Evolutionary conservation across 75 land plant genomes (phyloP).

Genomic region (Pseudotsuga menziesii): DNA sequence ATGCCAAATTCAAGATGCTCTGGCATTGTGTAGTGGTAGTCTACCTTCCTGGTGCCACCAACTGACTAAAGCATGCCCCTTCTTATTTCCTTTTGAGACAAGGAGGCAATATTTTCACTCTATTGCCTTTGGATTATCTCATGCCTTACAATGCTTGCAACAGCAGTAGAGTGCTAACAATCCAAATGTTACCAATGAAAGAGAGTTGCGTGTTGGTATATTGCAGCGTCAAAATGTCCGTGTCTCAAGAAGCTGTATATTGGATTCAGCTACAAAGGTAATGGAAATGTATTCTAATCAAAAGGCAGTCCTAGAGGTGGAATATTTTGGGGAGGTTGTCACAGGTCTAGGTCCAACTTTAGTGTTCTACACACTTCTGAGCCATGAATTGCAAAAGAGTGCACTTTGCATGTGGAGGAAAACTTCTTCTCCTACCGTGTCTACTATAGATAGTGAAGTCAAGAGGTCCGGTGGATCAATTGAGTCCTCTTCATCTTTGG

Average conservation of each 20-base stretch:
- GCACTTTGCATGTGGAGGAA: conserved; percentile 69
- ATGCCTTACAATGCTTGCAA: conserved; percentile 29
- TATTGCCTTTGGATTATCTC: conserved; percentile 48
- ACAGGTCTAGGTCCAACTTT: conserved; percentile 94
- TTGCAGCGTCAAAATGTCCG: conserved; percentile 61
- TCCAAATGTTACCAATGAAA: conserved; percentile 25
- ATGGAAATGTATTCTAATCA: conserved; percentile 61
- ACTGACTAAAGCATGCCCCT: conserved; percentile 65
- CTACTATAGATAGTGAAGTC: background rate
- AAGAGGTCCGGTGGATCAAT: background rate
- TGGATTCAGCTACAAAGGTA: conserved; percentile 83
- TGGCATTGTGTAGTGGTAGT: conserved; percentile 47
- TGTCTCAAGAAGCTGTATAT: conserved; percentile 56
- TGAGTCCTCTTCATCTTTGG: background rate
- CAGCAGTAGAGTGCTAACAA: conserved; percentile 36
- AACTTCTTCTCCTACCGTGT: background rate
- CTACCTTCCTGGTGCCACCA: conserved; percentile 86
- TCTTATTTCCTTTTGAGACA: conserved; percentile 83
- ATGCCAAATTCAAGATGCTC: conserved; percentile 78
- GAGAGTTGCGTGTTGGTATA: background rate
- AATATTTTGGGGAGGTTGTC: conserved; percentile 84
- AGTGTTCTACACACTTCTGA: conserved; percentile 83
- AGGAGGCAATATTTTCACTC: conserved; percentile 68
- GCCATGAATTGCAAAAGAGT: conserved; percentile 77
- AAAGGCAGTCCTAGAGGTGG: conserved; percentile 58